phyloP scores from a whole-genome alignment of 2,329 filamentous ascomycete genomes.

The Daldinia sp. region DNA sequence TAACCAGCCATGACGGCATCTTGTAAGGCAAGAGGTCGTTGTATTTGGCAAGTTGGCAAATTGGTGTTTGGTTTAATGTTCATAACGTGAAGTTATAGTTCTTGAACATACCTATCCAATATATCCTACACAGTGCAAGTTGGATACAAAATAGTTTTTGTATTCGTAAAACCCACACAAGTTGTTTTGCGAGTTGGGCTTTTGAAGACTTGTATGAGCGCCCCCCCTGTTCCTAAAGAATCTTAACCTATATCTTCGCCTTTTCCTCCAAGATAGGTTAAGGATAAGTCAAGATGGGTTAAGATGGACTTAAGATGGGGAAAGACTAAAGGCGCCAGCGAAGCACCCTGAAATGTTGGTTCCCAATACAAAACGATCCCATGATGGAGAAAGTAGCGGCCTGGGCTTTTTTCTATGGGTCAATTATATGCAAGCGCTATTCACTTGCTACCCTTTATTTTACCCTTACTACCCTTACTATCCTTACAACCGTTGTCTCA shows the following conservation, averaged over 20 bases:
- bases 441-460: constrained; percentile 4
- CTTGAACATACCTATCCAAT: not conserved
- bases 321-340: constrained; percentile 7
- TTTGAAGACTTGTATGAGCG: constrained; percentile 2
- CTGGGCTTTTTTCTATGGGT: constrained; percentile 7
- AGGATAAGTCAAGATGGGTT: constrained; percentile 4
- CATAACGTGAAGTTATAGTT: constrained; percentile 13
- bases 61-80: too few species aligned
- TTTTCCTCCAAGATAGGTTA: constrained; percentile 3
- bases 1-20: too few species aligned
- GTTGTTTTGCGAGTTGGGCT: constrained; percentile 7
- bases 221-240: not conserved
- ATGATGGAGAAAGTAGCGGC: constrained; percentile 10
- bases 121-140: not conserved
- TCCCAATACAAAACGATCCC: constrained; percentile 9
- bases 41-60: too few species aligned
- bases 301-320: constrained; percentile 9
- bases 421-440: constrained; percentile 32
- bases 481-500: not conserved
- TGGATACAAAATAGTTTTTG: constrained; percentile 1
- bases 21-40: constrained; percentile 3
- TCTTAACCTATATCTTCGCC: not conserved
- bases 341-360: constrained; percentile 10
- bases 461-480: not conserved
- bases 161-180: not conserved